Conservation (phyloP, 495 filamentous ascomycete genomes). For the Penicillium antarcticum region DNA sequence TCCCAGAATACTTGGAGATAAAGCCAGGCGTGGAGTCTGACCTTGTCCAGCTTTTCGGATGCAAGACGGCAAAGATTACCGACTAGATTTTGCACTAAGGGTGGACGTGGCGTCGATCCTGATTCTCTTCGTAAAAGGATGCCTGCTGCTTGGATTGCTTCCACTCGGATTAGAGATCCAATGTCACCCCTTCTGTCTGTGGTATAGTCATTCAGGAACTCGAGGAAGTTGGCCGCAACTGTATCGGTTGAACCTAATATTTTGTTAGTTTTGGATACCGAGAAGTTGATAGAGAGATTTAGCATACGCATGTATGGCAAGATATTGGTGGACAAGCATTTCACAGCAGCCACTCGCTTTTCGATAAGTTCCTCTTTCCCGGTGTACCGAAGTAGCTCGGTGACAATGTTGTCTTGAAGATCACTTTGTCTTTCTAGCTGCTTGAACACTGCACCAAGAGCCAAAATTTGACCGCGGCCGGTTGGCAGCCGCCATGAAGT, state of each 20-base stretch:
- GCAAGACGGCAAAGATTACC: constrained; percentile 63
- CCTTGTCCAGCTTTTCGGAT: constrained; percentile 84
- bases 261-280: constrained; percentile 10
- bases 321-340: constrained; percentile 51
- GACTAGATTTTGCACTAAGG: constrained; percentile 29
- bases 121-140: constrained; percentile 25
- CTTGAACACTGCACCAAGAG: constrained; percentile 40
- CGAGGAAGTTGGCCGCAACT: constrained; percentile 32
- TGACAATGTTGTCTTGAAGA: constrained; percentile 25
- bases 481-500: constrained; percentile 36
- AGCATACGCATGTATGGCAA: constrained; percentile 39
- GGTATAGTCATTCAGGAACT: constrained; percentile 80
- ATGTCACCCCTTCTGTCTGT: constrained; percentile 84
- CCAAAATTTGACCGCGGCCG: constrained; percentile 44
- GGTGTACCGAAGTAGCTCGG: constrained; percentile 33
- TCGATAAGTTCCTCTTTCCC: constrained; percentile 51
- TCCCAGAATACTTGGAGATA: constrained; percentile 44
- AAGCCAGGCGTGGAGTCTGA: constrained; percentile 65
- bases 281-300: neutral
- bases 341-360: constrained; percentile 57
- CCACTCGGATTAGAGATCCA: constrained; percentile 75
- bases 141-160: constrained; percentile 65
- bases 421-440: constrained; percentile 18
- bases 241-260: constrained; percentile 21
- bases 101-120: constrained; percentile 1